Base-by-base conservation (phyloP, 164 flowering plant genomes). In the Tetrastigma voinierianum region DNA sequence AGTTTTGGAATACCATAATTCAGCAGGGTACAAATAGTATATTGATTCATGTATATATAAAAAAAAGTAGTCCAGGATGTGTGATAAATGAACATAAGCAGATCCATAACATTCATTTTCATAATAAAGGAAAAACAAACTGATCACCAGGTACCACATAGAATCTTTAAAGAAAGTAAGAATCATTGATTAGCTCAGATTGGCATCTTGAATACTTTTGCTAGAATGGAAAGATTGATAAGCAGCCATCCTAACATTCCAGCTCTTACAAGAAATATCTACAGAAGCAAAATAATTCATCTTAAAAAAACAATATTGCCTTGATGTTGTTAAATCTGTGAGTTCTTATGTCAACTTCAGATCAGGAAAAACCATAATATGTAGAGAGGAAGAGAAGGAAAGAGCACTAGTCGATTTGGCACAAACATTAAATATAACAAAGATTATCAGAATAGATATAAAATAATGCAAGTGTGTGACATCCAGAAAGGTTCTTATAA, bases 241-340 rank as follows among this genome's bases (percentile, higher is more conserved):
- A 95, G 88, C 10, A 95, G 87, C 99, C 99, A 95, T 73, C 96
- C 99, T 90, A 95, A 83, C 98, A 95, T 95, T 66, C 99, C 99
- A 78, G 97, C 96, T 92, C 99, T 85, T 48, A 95, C 96, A 82
- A 92, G 94, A 89, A 92, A 80, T 90, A 92, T 80, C 99, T 94
- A 55, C 83, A 79, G 23, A 64, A 71, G 65, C 59, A 51, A 67
- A 58, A 47, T n/a, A 4, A 43, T 11, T 54, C 59, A 71, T 45
- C 54, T 59, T 21, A 25, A 70, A 23, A 14, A 51, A 57, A 23
- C 40, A 16, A 14, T n/a, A 7, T 32, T 32, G 3, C 6, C 40
- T 32, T 32, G 40, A 32, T 32, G 40, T 3, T 32, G 40, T 32
- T n/a, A 32, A 32, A 32, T 32, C 40, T 11, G 4, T 49, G 16